These are phyloP conservation scores for Wickerhamomyces queroliae DNA, from an alignment of 805 yeast species.

Conservation along the genomic window DNA sequence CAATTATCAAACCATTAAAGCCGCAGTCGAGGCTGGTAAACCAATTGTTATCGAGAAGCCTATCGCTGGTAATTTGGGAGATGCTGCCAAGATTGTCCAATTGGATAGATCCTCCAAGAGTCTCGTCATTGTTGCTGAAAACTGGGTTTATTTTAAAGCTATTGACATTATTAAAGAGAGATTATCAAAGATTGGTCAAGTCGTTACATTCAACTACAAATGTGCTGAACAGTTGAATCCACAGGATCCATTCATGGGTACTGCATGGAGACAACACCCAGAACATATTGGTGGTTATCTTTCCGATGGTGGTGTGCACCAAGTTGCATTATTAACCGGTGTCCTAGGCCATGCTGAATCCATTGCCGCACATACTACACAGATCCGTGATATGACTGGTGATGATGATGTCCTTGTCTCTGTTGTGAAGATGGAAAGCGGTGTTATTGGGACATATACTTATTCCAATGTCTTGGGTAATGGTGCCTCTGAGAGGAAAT, in stretches of 20 bases:
- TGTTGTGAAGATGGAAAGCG: conserved; percentile 50
- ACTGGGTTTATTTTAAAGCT: conserved; percentile 67
- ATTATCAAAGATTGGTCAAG: conserved; percentile 62
- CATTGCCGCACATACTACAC: conserved; percentile 67
- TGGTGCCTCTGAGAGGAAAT: conserved; percentile 52
- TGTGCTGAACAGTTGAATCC: conserved; percentile 64
- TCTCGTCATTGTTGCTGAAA: conserved; percentile 72
- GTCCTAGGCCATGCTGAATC: conserved; percentile 65
- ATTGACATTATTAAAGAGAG: conserved; percentile 46
- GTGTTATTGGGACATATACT: conserved; percentile 76
- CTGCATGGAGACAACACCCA: conserved; percentile 81
- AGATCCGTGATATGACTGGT: conserved; percentile 68
- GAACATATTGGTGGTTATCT: conserved; percentile 85
- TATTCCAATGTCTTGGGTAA: conserved; percentile 85
- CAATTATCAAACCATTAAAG: conserved; percentile 58
- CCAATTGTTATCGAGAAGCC: conserved; percentile 83
- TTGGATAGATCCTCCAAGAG: conserved; percentile 50
- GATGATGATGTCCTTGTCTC: conserved; percentile 72
- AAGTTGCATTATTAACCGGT: conserved; percentile 74
- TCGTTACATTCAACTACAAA: conserved; percentile 56
- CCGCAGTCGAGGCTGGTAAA: conserved; percentile 64
- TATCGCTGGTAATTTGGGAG: conserved; percentile 72
- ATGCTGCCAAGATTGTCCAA: conserved; percentile 70
- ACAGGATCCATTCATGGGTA: conserved; percentile 51
- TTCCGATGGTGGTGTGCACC: conserved; percentile 93